phyloP scores from a whole-genome alignment of 441 rosid species.

The Hura crepitans region DNA sequence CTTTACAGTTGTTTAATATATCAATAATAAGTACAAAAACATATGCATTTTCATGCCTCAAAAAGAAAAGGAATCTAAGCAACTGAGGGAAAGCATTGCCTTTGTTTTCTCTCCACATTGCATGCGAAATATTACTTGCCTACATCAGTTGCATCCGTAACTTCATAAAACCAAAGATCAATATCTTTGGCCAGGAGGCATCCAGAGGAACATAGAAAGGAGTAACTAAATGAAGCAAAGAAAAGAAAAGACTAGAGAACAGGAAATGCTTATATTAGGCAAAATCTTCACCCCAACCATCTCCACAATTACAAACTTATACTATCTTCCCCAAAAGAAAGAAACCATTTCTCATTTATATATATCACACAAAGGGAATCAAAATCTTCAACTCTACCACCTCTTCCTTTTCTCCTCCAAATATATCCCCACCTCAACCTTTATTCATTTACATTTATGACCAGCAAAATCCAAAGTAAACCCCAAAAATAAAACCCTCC shows the following conservation, averaged over 20 bases:
- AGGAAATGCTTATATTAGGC: constrained; percentile 28
- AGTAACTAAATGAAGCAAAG: background rate
- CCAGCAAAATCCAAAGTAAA: constrained; percentile 28
- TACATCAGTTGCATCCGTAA: too few species aligned
- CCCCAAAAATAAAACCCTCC: constrained; percentile 17
- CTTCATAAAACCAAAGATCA: too few species aligned
- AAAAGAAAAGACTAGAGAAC: constrained; percentile 31
- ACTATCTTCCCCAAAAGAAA: constrained; percentile 25
- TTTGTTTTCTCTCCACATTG: too few species aligned
- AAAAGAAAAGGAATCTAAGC: too few species aligned
- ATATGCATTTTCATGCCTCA: background rate
- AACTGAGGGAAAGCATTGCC: too few species aligned
- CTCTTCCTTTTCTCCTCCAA: constrained; percentile 26
- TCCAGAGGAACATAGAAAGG: background rate
- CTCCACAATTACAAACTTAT: constrained; percentile 41
- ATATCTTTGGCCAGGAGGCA: too few species aligned
- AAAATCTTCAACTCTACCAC: constrained; percentile 29
- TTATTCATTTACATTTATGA: constrained; percentile 48
- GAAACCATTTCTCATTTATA: constrained; percentile 32
- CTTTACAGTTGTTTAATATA: too few species aligned
- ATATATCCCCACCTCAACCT: constrained; percentile 27
- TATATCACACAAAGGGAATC: constrained; percentile 34
- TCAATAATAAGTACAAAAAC: too few species aligned
- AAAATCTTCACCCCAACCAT: constrained; percentile 34
- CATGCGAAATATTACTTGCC: background rate